Evolutionary conservation across 768 basidiomycete genomes (phyloP), one percentile per base, ranked within the genome.

Genomic region (Phaeolepiota aurea): DNA sequence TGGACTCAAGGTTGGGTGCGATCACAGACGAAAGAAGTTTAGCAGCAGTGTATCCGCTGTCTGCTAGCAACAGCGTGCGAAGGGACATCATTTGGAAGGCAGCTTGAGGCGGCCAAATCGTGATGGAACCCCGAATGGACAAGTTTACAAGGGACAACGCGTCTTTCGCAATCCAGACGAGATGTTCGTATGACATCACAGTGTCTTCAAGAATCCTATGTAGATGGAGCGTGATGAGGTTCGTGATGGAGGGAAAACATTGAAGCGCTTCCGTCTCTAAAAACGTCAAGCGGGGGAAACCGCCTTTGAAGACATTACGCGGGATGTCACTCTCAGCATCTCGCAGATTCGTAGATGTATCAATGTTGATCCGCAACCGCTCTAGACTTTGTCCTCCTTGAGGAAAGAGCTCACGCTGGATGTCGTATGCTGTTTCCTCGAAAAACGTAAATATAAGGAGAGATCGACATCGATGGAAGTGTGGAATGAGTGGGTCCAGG

Each of bases 171-270:
- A 50, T 44, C 18, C 54, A 41, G 3, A 48, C 32, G 12, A 59
- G 48, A 14, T 45, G 32, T 18, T 45, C 20, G 16, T 50, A 55
- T n/a, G 42, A 39, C 20, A 55, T 38, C 11, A 34, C 20, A 10
- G 43, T 21, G 5, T 7, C 19, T 23, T 33, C 32, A 30, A 47
- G 36, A 15, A 50, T 39, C 14, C 47, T 40, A 36, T 55, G 50
- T 10, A 64, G 51, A 40, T 59, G 50, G 16, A 68, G 52, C 5
- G 59, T 57, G 4, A 58, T 61, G 14, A 68, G 21, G 34, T 55
- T 62, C 2, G 48, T 40, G 9, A 66, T 44, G 11, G 48, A 49
- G 13, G 62, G 57, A 9, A 58, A 31, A 28, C 47, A 43, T 30
- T 53, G 37, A 12, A 61, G 51, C 7, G 52, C 32, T 21, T 61